A percentile compares a stretch with the other conserved stretches of the same genome.
These are phyloP conservation scores for Arctium minus DNA, from an alignment of 129 eudicot genomes.

Conservation along the genomic window DNA sequence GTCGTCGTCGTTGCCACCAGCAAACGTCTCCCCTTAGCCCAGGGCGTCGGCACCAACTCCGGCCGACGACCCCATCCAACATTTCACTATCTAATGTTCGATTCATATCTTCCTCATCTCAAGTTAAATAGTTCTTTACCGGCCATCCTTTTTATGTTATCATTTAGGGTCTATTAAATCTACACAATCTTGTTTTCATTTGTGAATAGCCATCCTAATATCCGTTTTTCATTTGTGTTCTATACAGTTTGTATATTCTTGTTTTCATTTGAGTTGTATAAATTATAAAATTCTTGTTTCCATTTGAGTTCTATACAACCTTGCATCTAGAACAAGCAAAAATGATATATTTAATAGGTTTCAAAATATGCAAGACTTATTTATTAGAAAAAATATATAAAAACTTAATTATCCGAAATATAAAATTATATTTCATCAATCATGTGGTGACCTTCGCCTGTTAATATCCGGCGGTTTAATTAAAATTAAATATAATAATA, in stretches of 20 bases:
- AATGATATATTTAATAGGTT: too few relatives aligned
- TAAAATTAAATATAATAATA: neutral
- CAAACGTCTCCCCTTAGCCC: neutral
- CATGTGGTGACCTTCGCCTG: neutral
- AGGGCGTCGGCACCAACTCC: neutral
- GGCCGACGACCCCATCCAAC: neutral
- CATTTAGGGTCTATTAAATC: neutral
- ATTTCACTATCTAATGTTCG: neutral
- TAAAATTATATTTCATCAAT: neutral
- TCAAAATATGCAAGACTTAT: neutral
- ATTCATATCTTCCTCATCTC: neutral
- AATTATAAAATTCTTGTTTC: too few relatives aligned
- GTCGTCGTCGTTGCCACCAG: neutral
- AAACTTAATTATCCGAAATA: too few relatives aligned
- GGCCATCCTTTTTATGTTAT: neutral
- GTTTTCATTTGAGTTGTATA: neutral
- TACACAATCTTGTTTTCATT: neutral
- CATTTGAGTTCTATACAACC: too few relatives aligned
- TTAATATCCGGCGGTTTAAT: too few relatives aligned
- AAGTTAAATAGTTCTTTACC: neutral
- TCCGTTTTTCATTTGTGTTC: neutral
- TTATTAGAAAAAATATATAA: too few relatives aligned
- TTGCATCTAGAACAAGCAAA: neutral
- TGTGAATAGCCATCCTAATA: neutral
- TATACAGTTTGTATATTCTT: neutral